A percentile compares a stretch with the other conserved stretches of the same genome.
These are phyloP conservation scores for Penicillium paxilli DNA, from an alignment of 495 filamentous ascomycete species.

Conservation along the genomic window DNA sequence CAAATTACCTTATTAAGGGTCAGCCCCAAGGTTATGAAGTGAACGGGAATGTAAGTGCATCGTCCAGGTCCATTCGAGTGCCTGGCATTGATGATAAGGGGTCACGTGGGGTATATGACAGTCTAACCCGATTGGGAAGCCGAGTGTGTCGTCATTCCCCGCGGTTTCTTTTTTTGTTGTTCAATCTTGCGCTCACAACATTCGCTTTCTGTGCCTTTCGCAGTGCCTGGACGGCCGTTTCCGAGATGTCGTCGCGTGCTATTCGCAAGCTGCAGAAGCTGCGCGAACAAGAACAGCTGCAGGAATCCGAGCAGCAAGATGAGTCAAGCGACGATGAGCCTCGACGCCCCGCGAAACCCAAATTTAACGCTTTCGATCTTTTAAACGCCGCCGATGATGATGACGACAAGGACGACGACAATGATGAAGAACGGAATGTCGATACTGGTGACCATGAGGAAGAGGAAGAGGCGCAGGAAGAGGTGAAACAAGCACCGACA, in stretches of 20 bases:
- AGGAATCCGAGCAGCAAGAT: constrained; percentile 48
- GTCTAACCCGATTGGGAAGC: constrained; percentile 30
- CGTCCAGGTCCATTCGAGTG: no score
- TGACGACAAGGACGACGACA: constrained; percentile 66
- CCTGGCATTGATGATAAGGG: constrained; percentile 8
- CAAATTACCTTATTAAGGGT: not conserved
- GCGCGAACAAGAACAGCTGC: constrained; percentile 62
- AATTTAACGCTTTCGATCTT: constrained; percentile 52
- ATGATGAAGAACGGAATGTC: constrained; percentile 58
- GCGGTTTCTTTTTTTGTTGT: constrained; percentile 18
- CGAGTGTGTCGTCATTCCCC: constrained; percentile 44
- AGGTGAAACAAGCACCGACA: constrained; percentile 12
- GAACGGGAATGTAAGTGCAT: not conserved
- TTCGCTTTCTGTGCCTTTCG: not conserved
- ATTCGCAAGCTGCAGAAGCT: constrained; percentile 72
- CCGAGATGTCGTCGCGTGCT: constrained; percentile 77
- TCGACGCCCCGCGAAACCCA: constrained; percentile 34
- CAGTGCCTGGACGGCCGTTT: not conserved
- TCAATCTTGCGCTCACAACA: not conserved
- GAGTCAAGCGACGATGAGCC: constrained; percentile 53
- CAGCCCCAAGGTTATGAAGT: not conserved
- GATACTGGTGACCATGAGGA: constrained; percentile 44
- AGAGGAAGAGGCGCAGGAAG: constrained; percentile 32
- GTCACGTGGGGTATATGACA: constrained; percentile 23
- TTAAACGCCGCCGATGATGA: constrained; percentile 59